A percentile compares a stretch with the other conserved stretches of the same genome.
These are phyloP conservation scores for Vitis hybrid DNA, from an alignment of 177 flowering plant genomes.

Conservation along the genomic window DNA sequence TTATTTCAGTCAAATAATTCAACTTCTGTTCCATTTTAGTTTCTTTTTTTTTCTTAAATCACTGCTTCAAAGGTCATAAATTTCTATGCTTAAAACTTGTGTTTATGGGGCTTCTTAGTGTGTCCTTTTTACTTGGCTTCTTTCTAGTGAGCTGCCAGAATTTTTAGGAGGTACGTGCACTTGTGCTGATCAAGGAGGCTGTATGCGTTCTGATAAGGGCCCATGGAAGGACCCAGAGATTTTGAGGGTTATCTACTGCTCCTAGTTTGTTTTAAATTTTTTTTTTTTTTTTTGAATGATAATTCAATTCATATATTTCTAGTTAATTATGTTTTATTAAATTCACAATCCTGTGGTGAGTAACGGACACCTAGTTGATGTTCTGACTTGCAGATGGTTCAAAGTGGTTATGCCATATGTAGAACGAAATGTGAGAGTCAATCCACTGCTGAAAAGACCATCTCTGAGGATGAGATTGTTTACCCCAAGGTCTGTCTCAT, in stretches of 20 bases:
- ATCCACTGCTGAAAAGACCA: slow-evolving; percentile 51
- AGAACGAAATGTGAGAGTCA: slow-evolving; percentile 21
- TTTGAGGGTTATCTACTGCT: slow-evolving; percentile 28
- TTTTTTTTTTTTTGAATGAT: not conserved
- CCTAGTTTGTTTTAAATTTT: not conserved
- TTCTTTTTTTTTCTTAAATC: not conserved
- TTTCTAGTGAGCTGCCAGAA: slow-evolving; percentile 50
- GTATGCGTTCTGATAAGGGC: slow-evolving; percentile 58
- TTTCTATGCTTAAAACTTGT: not conserved
- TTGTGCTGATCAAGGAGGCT: slow-evolving; percentile 56
- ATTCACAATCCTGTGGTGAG: not conserved
- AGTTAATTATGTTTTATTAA: not conserved
- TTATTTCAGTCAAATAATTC: not conserved
- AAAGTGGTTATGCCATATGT: slow-evolving; percentile 73
- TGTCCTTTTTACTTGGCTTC: slow-evolving; percentile 6
- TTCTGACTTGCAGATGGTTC: slow-evolving; percentile 55
- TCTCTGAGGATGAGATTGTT: slow-evolving; percentile 46
- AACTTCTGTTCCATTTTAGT: not conserved
- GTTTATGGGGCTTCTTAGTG: not conserved
- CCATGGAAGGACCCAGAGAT: slow-evolving; percentile 56
- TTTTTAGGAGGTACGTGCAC: slow-evolving; percentile 58
- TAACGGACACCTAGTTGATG: not conserved
- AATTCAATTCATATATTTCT: not conserved
- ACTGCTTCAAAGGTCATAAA: not conserved
- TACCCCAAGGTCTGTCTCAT: slow-evolving; percentile 33